These are phyloP conservation scores for Penicillium cosmopolitanum DNA, from an alignment of 495 filamentous ascomycete genomes.

Conservation along the genomic window DNA sequence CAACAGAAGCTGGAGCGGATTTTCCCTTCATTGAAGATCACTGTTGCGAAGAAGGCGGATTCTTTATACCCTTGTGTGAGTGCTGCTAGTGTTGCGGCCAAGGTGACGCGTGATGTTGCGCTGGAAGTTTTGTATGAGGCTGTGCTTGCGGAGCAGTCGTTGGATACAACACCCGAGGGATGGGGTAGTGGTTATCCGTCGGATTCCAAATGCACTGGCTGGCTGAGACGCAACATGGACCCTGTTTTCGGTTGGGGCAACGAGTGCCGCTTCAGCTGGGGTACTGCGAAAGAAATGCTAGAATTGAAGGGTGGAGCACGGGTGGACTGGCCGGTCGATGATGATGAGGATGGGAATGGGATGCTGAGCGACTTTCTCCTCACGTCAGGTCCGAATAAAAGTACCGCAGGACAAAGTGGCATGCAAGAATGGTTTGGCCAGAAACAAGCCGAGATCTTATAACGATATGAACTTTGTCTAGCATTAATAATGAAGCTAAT, in stretches of 20 bases:
- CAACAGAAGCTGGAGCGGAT: constrained; percentile 81
- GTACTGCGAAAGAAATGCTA: constrained; percentile 89
- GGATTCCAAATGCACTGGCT: constrained; percentile 76
- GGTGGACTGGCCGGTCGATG: constrained; percentile 83
- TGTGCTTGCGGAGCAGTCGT: constrained; percentile 29
- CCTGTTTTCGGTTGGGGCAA: constrained; percentile 93
- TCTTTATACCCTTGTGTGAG: constrained; percentile 90
- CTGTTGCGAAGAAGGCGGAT: constrained; percentile 95
- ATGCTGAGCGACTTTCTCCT: constrained; percentile 76
- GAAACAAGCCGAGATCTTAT: constrained; percentile 37
- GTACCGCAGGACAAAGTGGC: constrained; percentile 30
- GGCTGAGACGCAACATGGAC: constrained; percentile 86
- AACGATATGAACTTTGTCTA: constrained; percentile 12
- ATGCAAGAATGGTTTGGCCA: constrained; percentile 49
- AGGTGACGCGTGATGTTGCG: constrained; percentile 90
- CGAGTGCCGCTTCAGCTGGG: constrained; percentile 94
- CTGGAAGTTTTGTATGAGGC: constrained; percentile 73
- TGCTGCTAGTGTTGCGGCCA: constrained; percentile 91
- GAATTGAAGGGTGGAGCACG: constrained; percentile 66
- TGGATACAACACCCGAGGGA: constrained; percentile 35
- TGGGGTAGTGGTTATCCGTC: constrained; percentile 96
- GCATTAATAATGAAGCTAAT: constrained; percentile 26
- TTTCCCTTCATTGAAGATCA: constrained; percentile 80
- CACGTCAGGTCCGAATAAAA: constrained; percentile 29
- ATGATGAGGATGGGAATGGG: constrained; percentile 64